A percentile compares a stretch with the other conserved stretches of the same genome.
Evolutionary conservation across 352 stramenopile genomes (phyloP).

Genomic region (Globisporangium viniferum): DNA sequence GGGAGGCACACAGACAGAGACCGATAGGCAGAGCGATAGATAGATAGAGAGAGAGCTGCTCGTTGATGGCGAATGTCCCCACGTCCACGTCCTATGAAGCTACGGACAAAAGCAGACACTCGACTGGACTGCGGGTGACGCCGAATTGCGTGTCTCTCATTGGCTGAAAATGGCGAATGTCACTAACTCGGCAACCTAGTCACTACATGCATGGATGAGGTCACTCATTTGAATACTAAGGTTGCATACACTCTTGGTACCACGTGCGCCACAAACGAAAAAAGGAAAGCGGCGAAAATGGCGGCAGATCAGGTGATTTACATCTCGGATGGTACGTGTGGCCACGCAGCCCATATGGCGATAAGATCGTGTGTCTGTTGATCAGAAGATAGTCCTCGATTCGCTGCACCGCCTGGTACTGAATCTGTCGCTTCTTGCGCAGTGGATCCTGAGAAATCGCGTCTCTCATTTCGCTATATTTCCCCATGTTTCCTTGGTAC

Average conservation of each 20-base stretch:
- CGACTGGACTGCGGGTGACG: slow-evolving; percentile 7
- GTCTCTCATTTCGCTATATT: not conserved
- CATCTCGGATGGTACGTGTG: slow-evolving; percentile 47
- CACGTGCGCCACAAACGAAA: too few relatives aligned
- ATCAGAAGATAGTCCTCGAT: not conserved
- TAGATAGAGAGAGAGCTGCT: not conserved
- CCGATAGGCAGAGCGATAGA: not conserved
- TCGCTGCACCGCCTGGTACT: not conserved
- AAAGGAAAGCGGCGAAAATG: slow-evolving; percentile 7
- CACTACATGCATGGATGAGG: not conserved
- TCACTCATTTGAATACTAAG: not conserved
- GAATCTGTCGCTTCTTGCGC: not conserved
- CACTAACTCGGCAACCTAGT: not conserved
- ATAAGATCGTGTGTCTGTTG: not conserved
- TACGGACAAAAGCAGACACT: not conserved
- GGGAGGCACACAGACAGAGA: not conserved
- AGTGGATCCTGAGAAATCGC: not conserved
- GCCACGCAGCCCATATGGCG: not conserved
- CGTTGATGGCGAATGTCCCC: slow-evolving; percentile 3
- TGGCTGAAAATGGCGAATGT: not conserved
- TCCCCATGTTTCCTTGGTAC: not conserved
- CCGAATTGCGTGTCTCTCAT: not conserved
- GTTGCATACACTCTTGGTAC: not conserved
- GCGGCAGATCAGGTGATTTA: slow-evolving; percentile 31
- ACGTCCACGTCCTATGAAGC: slow-evolving; percentile 6